Evolutionary conservation across 2,329 filamentous ascomycete genomes (phyloP).

Genomic region (Tympanopsis confertula): DNA sequence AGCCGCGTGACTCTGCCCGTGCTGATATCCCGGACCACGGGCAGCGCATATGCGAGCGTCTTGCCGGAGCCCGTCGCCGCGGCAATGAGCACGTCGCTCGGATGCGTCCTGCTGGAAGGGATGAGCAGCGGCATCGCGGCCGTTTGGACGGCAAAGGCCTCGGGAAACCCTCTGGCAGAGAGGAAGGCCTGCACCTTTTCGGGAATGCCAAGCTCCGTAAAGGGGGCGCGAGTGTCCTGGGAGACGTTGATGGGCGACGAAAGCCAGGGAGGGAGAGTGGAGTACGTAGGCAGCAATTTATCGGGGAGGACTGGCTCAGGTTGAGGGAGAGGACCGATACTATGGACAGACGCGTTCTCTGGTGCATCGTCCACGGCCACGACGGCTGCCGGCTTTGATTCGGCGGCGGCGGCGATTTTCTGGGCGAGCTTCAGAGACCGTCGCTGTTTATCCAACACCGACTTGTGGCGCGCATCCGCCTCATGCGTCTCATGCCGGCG

Average conservation of each 20-base stretch:
- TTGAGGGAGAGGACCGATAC: conserved; percentile 72
- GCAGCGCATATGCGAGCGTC: conserved; percentile 81
- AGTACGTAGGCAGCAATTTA: conserved; percentile 53
- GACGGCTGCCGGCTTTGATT: conserved; percentile 10
- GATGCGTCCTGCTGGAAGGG: conserved; percentile 44
- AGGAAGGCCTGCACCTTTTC: conserved; percentile 48
- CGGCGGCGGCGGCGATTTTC: conserved; percentile 23
- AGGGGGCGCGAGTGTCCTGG: conserved; percentile 45
- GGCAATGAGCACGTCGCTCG: conserved; percentile 76
- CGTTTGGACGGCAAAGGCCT: conserved; percentile 71
- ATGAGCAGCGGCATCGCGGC: conserved; percentile 71
- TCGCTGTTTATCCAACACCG: conserved; percentile 15
- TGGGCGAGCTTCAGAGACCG: conserved; percentile 23
- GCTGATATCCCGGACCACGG: conserved; percentile 68
- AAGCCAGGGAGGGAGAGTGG: conserved; percentile 72
- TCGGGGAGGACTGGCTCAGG: conserved; percentile 50
- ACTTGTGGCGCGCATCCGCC: conserved; percentile 28
- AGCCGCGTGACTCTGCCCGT: conserved; percentile 52
- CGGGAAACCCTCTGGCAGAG: conserved; percentile 53
- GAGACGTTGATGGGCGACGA: conserved; percentile 62
- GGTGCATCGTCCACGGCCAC: conserved; percentile 15
- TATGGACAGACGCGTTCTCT: conserved; percentile 37
- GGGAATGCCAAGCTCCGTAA: conserved; percentile 29
- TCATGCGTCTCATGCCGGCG: conserved; percentile 13
- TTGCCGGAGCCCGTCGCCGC: conserved; percentile 94